phyloP scores from a whole-genome alignment of 768 basidiomycete genomes.

The Mycena leptocephala region DNA sequence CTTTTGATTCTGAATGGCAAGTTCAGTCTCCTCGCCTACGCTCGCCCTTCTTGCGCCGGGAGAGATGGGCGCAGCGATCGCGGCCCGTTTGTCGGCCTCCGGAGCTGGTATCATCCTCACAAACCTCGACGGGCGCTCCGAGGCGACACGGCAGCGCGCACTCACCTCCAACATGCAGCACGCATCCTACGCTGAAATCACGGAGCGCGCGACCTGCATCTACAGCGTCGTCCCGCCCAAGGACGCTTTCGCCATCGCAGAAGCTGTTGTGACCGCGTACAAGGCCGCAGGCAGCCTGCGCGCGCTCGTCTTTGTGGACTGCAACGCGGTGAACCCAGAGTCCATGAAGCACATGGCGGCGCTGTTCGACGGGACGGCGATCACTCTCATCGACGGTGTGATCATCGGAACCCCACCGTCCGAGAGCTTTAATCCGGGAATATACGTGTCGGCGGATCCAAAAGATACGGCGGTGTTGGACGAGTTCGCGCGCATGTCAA shows the following conservation, averaged over 20 bases:
- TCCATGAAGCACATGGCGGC: constrained; percentile 58
- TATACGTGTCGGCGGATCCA: constrained; percentile 59
- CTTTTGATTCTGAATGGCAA: too few species aligned
- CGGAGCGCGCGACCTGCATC: constrained; percentile 53
- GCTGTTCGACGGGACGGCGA: constrained; percentile 53
- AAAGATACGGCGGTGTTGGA: constrained; percentile 50
- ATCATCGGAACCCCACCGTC: constrained; percentile 64
- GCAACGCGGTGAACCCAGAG: constrained; percentile 63
- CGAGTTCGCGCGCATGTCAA: constrained; percentile 50
- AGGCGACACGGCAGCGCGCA: constrained; percentile 56
- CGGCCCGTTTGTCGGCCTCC: constrained; percentile 4
- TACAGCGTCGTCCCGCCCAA: constrained; percentile 66
- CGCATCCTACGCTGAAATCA: constrained; percentile 55
- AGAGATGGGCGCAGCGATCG: constrained; percentile 21
- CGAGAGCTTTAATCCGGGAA: constrained; percentile 57
- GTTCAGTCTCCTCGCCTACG: background rate
- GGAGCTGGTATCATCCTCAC: constrained; percentile 19
- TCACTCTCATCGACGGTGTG: constrained; percentile 62
- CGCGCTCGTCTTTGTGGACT: constrained; percentile 56
- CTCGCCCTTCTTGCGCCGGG: constrained; percentile 17
- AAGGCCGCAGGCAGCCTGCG: constrained; percentile 3
- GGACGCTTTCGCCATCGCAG: constrained; percentile 54
- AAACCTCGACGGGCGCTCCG: constrained; percentile 53
- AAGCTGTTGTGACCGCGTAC: constrained; percentile 42
- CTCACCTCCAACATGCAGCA: constrained; percentile 59